A percentile compares a stretch with the other conserved stretches of the same genome.
These are phyloP conservation scores for Fusarium ambrosium DNA, from an alignment of 2,329 filamentous ascomycete genomes.

Conservation along the genomic window DNA sequence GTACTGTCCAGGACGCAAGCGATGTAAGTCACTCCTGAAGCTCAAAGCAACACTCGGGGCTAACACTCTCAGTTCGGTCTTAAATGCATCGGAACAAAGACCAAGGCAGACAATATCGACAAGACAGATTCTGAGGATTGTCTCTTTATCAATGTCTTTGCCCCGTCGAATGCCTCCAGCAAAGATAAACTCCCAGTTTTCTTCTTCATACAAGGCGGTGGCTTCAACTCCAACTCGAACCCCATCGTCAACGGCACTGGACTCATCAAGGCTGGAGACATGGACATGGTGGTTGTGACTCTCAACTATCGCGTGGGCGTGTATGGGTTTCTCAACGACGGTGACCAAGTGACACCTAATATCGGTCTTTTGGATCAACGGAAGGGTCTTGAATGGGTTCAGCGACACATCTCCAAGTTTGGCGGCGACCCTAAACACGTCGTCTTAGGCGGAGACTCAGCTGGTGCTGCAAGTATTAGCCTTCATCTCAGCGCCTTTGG, in stretches of 20 bases:
- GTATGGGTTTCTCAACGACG: constrained; percentile 77
- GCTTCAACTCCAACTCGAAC: constrained; percentile 65
- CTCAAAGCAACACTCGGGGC: neutral
- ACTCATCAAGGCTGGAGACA: constrained; percentile 69
- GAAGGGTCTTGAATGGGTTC: constrained; percentile 78
- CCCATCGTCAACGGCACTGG: constrained; percentile 71
- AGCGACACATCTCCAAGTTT: constrained; percentile 74
- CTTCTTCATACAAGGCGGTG: constrained; percentile 71
- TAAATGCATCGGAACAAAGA: constrained; percentile 50
- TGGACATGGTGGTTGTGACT: constrained; percentile 75
- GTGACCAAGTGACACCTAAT: constrained; percentile 71
- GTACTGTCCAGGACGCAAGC: constrained; percentile 66
- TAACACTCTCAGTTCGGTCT: constrained; percentile 38
- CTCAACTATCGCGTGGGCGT: constrained; percentile 83
- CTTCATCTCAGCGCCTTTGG: constrained; percentile 72
- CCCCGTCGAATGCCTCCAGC: constrained; percentile 65
- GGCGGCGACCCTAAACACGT: constrained; percentile 78
- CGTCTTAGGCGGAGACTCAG: constrained; percentile 76
- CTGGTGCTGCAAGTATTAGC: constrained; percentile 75
- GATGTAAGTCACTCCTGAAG: constrained; percentile 54
- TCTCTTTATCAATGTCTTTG: constrained; percentile 75
- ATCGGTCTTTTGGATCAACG: constrained; percentile 79
- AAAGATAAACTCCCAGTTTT: constrained; percentile 73
- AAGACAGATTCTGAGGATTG: constrained; percentile 71
- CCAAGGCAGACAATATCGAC: constrained; percentile 31